Percentiles rank a stretch among this genome's conserved stretches.
Evolutionary conservation across 495 filamentous ascomycete genomes (phyloP).

Genomic region (Aspergillus hancockii): DNA sequence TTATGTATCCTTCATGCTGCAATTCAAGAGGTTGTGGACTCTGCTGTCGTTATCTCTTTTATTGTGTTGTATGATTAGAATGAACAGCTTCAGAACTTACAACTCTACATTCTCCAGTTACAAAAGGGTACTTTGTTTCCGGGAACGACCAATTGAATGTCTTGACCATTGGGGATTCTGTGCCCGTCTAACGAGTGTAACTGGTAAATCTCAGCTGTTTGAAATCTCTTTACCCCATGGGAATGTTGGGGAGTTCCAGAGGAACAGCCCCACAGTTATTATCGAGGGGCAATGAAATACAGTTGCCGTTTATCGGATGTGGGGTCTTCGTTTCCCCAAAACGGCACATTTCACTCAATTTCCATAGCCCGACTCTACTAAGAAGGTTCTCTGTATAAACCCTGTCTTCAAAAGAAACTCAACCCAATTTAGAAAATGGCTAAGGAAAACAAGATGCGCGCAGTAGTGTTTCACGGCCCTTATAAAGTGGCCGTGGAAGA

Average conservation of each 20-base stretch:
- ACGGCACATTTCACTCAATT: background rate
- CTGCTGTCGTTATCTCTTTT: background rate
- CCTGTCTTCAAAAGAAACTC: background rate
- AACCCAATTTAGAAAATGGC: constrained; percentile 8
- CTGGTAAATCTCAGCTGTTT: background rate
- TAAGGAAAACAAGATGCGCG: constrained; percentile 40
- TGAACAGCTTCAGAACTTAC: background rate
- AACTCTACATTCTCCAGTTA: background rate
- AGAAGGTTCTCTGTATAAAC: background rate
- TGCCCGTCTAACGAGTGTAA: background rate
- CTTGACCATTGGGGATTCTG: background rate
- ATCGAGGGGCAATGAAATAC: constrained; percentile 4
- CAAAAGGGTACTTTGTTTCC: background rate
- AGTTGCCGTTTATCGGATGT: constrained; percentile 16
- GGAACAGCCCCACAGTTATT: constrained; percentile 11
- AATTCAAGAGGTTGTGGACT: background rate
- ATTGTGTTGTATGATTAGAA: background rate
- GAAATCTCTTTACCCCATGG: background rate
- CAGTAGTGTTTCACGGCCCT: constrained; percentile 52
- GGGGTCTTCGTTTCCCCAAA: constrained; percentile 6
- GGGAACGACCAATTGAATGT: background rate
- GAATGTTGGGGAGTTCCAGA: background rate
- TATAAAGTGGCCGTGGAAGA: constrained; percentile 51
- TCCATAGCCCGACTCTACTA: background rate
- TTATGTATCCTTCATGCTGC: background rate